Percentiles rank a stretch among this genome's conserved stretches.
Evolutionary conservation across 345 rosid genomes (phyloP).

Genomic region (Rhodamnia rubescens): DNA sequence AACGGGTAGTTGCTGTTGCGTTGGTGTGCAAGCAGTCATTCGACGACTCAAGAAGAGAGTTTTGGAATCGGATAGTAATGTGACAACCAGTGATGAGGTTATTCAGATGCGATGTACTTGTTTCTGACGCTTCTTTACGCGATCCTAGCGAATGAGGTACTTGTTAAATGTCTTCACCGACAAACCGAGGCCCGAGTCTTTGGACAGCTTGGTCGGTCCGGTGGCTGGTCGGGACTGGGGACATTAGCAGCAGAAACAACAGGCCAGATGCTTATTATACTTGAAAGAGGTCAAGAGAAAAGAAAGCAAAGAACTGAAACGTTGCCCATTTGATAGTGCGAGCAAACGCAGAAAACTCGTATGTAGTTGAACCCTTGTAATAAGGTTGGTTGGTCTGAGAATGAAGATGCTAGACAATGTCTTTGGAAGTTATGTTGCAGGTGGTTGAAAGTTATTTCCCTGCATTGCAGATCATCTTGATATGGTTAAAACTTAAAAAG

Average conservation of each 20-base stretch:
- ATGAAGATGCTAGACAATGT: neutral
- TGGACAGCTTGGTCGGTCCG: neutral
- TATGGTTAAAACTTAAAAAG: neutral
- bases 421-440: neutral
- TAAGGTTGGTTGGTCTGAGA: neutral
- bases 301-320: neutral
- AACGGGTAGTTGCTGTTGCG: neutral
- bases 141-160: neutral
- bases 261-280: neutral
- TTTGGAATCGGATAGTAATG: neutral
- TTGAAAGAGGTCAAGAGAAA: neutral
- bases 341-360: neutral
- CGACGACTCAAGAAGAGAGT: neutral
- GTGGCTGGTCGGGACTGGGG: neutral
- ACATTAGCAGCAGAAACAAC: neutral
- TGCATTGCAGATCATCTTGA: neutral
- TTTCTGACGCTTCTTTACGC: neutral
- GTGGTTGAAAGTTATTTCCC: neutral
- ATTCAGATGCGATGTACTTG: neutral
- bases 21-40: neutral
- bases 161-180: neutral
- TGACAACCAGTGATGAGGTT: neutral
- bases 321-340: neutral
- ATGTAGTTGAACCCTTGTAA: neutral
- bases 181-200: neutral